Percentiles rank a stretch among this genome's conserved stretches.
These are phyloP conservation scores for Lunularia cruciata DNA, from an alignment of 225 moss, liverwort and hornwort species.

Conservation along the genomic window DNA sequence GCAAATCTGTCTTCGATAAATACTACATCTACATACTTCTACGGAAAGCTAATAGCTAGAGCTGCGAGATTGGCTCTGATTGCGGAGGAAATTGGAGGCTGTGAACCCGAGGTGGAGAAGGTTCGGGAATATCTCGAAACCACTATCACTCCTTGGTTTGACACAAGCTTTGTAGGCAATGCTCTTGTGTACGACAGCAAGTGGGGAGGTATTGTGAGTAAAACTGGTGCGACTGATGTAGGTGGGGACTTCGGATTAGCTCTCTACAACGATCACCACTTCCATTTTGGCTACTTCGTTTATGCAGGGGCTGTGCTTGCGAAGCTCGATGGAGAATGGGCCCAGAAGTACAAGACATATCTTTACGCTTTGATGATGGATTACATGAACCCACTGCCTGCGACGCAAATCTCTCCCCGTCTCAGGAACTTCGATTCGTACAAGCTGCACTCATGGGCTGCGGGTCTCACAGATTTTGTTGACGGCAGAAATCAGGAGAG, in stretches of 20 bases:
- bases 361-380: slow-evolving; percentile 62
- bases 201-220: slow-evolving; percentile 70
- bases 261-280: slow-evolving; percentile 73
- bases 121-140: slow-evolving; percentile 55
- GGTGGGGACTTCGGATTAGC: slow-evolving; percentile 71
- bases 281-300: slow-evolving; percentile 72
- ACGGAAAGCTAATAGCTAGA: slow-evolving; percentile 64
- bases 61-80: slow-evolving; percentile 65
- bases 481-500: slow-evolving; percentile 84
- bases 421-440: slow-evolving; percentile 68
- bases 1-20: slow-evolving; percentile 38
- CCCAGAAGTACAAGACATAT: slow-evolving; percentile 44
- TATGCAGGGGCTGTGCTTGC: slow-evolving; percentile 68
- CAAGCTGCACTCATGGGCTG: slow-evolving; percentile 71
- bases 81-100: slow-evolving; percentile 54
- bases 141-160: slow-evolving; percentile 53
- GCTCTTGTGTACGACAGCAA: slow-evolving; percentile 53
- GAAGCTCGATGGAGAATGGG: slow-evolving; percentile 62
- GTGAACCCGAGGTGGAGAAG: slow-evolving; percentile 36
- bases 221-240: slow-evolving; percentile 49
- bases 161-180: slow-evolving; percentile 50
- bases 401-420: slow-evolving; percentile 41
- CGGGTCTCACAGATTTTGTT: slow-evolving; percentile 63
- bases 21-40: slow-evolving; percentile 61
- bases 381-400: slow-evolving; percentile 54